Base-by-base conservation (phyloP, 129 eudicot genomes). In the Flaveria bidentis region DNA sequence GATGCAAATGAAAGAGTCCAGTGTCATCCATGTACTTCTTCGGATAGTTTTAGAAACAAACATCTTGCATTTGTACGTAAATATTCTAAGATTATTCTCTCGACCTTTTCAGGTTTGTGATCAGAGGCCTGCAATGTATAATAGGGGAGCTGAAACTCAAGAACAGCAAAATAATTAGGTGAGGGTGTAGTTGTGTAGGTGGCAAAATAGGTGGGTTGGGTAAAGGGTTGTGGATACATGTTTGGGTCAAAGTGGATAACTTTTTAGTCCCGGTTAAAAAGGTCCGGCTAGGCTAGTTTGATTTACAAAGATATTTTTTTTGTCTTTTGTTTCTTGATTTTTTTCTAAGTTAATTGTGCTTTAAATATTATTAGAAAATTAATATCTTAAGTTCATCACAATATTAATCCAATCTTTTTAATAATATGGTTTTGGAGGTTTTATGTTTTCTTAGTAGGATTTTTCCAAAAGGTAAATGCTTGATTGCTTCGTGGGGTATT, bases 101-200 rank as follows among this genome's bases (percentile, higher is more conserved):
- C 23, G 50, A 68, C 26, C 75, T 55, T 61, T 77, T 44, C 50
- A 77, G 75, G 58, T 65, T 51, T 65, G 55, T 49, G 72, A 47
- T 47, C n/a, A 61, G 60, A 28, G 73, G 55, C 73, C 41, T 49
- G 51, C 66, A 51, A 45, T 76, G 74, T 67, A 41, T 76, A 76
- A 73, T 5, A 42, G 68, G 28, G 73, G 6, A 45, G 67, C 73
- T 39, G 69, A 26, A 80, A 60, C 47, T 53, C 10, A 73, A 33
- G 63, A 55, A 62, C 66, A 9, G 5, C 49, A 75, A 22, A 39
- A 25, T 8, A 26, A 20, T 7, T 47, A 73, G 75, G 84, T 74
- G 64, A 56, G 76, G 64, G 23, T 63, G 9, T 57, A 57, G 46
- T 30, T 28, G 13, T 74, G 5, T 14, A 28, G 74, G 18, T 65